Base-by-base conservation (phyloP, 805 yeast species). In the Cyberlindnera mycetangii region DNA sequence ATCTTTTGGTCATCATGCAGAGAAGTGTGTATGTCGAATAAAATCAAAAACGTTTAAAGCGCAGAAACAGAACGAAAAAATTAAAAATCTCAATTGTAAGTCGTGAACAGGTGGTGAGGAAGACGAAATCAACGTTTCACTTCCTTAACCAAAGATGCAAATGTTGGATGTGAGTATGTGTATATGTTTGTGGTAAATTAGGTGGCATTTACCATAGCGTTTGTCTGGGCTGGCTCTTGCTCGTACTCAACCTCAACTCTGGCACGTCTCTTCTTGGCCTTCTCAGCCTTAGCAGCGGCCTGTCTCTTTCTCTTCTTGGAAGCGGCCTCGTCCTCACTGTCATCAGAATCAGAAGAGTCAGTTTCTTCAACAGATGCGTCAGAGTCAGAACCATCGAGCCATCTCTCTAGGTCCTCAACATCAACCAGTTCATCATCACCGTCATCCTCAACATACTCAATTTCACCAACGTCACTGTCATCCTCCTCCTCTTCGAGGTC, bases 401-500 rank as follows among this genome's bases (percentile, higher is more conserved):
- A 92, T 66, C 79, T 83, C 66, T 90, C 93, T 53, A 90, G 71
- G 57, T 92, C 97, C 69, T 90, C 97, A 70, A 92, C 78, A 61
- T 93, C 97, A 20, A 89, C 96, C 54, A 89, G 89, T 48, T 85
- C 96, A 18, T 86, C 95, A 14, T 84, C 95, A 45, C 86, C 96
- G 41, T 86, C 96, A 50, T 82, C 96, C 54, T 82, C 89, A 41
- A 89, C 97, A 59, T 83, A 87, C 64, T 90, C 98, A 34, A 88
- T 82, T 64, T 88, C 89, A 31, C 89, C 85, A 41, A 77, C 79
- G 51, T 79, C 85, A 49, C 76, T 70, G 49, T 76, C 75, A 19
- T 58, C 79, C 24, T 75, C 76, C 37, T 66, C 78, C 44, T 74
- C 75, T 24, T 70, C 76, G 35, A 71, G 75, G 37, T 70, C 74